phyloP scores from a whole-genome alignment of 2,329 filamentous ascomycete genomes.

The Fusarium siculi region DNA sequence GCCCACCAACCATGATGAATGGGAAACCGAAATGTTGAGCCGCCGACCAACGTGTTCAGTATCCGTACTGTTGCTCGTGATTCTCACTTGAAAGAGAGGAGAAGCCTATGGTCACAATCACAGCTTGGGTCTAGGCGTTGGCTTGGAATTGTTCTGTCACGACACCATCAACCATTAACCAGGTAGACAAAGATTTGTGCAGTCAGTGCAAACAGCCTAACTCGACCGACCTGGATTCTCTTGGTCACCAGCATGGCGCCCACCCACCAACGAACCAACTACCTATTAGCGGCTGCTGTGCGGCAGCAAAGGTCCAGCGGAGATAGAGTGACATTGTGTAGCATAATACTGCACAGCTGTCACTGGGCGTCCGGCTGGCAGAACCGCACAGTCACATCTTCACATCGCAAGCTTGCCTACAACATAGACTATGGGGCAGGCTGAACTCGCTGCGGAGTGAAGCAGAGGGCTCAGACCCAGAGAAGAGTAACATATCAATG shows the following conservation, averaged over 20 bases:
- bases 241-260: constrained; percentile 23
- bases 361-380: constrained; percentile 20
- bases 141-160: constrained; percentile 22
- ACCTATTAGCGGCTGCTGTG: constrained; percentile 15
- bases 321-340: constrained; percentile 38
- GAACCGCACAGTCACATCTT: constrained; percentile 37
- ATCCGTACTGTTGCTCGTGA: background rate
- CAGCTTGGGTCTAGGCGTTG: constrained; percentile 26
- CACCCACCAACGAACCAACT: constrained; percentile 17
- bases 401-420: constrained; percentile 26
- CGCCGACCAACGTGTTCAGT: constrained; percentile 29
- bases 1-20: constrained; percentile 25
- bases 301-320: constrained; percentile 9
- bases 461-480: background rate
- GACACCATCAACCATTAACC: constrained; percentile 15
- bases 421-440: constrained; percentile 8
- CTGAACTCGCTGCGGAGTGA: constrained; percentile 7
- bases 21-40: constrained; percentile 23
- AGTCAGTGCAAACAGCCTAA: constrained; percentile 13
- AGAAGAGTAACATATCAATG: background rate
- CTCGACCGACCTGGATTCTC: constrained; percentile 6
- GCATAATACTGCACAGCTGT: constrained; percentile 38
- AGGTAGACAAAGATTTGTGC: background rate
- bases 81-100: background rate
- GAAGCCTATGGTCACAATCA: constrained; percentile 24